Base-by-base conservation (phyloP, 768 basidiomycete species). In the Tricholoma terreum region DNA sequence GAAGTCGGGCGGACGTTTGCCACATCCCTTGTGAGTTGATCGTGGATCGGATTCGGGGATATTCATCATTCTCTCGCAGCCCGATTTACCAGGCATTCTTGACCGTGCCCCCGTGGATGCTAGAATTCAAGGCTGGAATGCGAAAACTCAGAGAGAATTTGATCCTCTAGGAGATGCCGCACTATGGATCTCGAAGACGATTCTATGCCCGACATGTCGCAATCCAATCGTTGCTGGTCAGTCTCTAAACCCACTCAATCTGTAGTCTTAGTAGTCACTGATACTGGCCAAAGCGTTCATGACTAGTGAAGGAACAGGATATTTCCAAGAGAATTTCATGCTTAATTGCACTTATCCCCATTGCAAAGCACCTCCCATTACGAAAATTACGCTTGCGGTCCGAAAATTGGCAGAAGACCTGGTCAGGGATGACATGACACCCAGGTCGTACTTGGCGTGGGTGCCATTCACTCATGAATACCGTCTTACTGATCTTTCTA, bases 121-220 rank as follows among this genome's bases (percentile, higher is more conserved):
- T 9, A 31, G 57, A 42, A 43, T 52, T 1, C n/a, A 10, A 10
- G 21, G 10, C 4, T 61, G 60, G 60, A 33, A 30, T 1, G 12
- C 19, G 12, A 57, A 49, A 42, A 61, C 60, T 2, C 40, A 21
- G 14, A 54, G 51, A 12, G 35, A 46, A 11, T 61, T 61, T 11
- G 57, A 58, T 31, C 62, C 14, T n/a, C 62, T 56, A 58, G 63
- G 59, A 46, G 58, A 49, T 2, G 56, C 50, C 27, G 33, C 24
- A 61, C 22, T 22, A 7, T 24, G 57, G 24, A 46, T 42, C 11
- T 50, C 57, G 30, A 61, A 61, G 48, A 52, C 45, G 1, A 50
- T 71, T 21, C 40, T 50, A 10, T 71, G 70, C 42, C 69, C 67
- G 3, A 57, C 57, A 40, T 71, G 70, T 33, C 38, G 35, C 0